Conservation (phyloP, 441 rosid species). For the Populus hybrid region DNA sequence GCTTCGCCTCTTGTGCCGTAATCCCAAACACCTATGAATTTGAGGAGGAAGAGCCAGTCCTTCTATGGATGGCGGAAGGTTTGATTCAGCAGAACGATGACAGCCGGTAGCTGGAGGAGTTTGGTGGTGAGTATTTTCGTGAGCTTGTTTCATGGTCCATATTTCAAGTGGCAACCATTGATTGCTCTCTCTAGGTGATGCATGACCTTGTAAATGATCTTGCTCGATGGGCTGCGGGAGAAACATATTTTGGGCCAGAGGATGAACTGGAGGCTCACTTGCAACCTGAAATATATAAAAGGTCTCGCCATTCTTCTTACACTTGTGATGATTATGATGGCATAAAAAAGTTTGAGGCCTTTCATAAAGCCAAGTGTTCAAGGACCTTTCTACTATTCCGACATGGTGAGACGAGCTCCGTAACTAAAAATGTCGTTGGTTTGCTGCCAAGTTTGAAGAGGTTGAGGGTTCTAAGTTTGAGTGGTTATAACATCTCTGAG, state of each 20-base stretch:
- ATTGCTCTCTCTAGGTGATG: not conserved
- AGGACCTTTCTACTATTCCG: slow-evolving; percentile 10
- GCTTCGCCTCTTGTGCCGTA: slow-evolving; percentile 21
- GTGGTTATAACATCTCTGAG: not conserved
- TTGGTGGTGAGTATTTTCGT: not conserved
- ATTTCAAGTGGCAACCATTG: not conserved
- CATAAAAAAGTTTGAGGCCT: not conserved
- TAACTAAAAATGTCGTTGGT: not conserved
- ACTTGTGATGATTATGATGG: not conserved
- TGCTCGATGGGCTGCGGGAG: slow-evolving; percentile 10
- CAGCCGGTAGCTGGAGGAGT: not conserved
- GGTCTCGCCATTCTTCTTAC: slow-evolving; percentile 15
- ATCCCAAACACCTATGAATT: slow-evolving; percentile 17
- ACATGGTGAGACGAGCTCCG: not conserved
- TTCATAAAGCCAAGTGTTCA: not conserved
- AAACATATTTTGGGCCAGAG: slow-evolving; percentile 3
- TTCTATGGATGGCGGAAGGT: slow-evolving; percentile 18
- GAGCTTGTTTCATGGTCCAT: not conserved
- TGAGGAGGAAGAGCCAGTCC: slow-evolving; percentile 9
- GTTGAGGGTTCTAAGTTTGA: slow-evolving; percentile 5
- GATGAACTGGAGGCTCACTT: not conserved
- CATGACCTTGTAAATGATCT: slow-evolving; percentile 3
- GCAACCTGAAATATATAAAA: not conserved
- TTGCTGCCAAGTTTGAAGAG: not conserved
- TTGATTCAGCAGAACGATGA: not conserved